phyloP scores from a whole-genome alignment of 2,329 filamentous ascomycete genomes.

The Fusarium robinianum region DNA sequence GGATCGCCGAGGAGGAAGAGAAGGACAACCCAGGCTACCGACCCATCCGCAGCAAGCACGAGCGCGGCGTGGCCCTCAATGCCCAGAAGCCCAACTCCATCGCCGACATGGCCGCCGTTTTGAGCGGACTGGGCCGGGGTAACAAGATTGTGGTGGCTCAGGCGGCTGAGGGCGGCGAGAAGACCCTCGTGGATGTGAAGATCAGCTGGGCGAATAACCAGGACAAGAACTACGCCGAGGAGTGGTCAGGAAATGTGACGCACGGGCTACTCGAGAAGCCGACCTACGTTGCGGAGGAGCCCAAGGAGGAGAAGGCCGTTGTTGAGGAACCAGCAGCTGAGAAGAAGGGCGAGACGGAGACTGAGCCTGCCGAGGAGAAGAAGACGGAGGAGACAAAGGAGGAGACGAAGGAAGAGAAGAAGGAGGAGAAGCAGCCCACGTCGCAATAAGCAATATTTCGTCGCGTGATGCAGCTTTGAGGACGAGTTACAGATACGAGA shows the following conservation, averaged over 20 bases:
- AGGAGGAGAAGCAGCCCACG: conserved; percentile 1
- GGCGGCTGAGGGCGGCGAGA: conserved; percentile 22
- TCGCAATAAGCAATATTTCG: conserved; percentile 1
- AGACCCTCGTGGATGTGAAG: conserved; percentile 46
- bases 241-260: conserved; percentile 59
- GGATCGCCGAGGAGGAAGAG: conserved; percentile 36
- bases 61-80: conserved; percentile 59
- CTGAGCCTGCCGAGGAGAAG: not conserved
- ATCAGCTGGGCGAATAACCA: conserved; percentile 57
- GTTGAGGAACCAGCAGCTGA: conserved; percentile 13
- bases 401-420: not conserved
- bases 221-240: conserved; percentile 52
- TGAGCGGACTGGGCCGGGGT: conserved; percentile 56
- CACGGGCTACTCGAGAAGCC: conserved; percentile 49
- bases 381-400: not conserved
- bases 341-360: not conserved
- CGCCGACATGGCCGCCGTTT: conserved; percentile 65
- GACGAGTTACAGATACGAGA: conserved; percentile 5
- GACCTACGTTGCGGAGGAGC: conserved; percentile 27
- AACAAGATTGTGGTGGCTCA: conserved; percentile 50
- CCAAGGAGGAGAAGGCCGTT: conserved; percentile 8
- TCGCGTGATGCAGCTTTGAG: not conserved
- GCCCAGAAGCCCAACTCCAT: conserved; percentile 65
- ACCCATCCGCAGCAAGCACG: conserved; percentile 43
- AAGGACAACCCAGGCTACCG: conserved; percentile 40